Conservation (phyloP, 2,329 filamentous ascomycete species). For the Sporothrix euskadiensis region DNA sequence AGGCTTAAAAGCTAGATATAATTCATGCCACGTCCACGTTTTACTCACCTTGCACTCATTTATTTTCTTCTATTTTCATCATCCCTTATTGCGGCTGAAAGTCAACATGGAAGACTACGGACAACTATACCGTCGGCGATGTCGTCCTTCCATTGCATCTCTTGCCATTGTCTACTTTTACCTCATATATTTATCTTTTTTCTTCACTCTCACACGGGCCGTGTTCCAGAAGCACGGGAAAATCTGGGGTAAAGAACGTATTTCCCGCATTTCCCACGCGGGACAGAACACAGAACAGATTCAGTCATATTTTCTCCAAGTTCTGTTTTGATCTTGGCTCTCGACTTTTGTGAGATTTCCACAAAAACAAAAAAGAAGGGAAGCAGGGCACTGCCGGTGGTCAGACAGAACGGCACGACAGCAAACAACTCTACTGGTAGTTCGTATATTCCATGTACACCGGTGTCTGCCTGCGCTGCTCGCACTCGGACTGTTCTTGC, state of each 20-base stretch:
- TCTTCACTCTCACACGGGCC: constrained; percentile 11
- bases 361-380: background rate
- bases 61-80: background rate
- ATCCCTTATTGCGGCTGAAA: constrained; percentile 4
- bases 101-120: background rate
- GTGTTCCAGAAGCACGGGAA: constrained; percentile 25
- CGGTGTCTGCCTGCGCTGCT: background rate
- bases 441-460: background rate
- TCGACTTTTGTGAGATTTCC: background rate
- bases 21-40: background rate
- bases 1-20: too few relatives aligned
- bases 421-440: background rate
- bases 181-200: background rate
- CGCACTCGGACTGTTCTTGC: background rate
- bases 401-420: background rate
- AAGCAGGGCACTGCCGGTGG: background rate
- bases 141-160: background rate
- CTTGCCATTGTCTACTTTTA: background rate
- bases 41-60: background rate
- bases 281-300: background rate
- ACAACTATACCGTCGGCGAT: background rate
- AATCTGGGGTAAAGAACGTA: constrained; percentile 23
- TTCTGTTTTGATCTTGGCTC: too few relatives aligned
- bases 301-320: background rate
- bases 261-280: background rate